Conservation (phyloP, 2,329 filamentous ascomycete genomes). For the Dendryphion nanum region DNA sequence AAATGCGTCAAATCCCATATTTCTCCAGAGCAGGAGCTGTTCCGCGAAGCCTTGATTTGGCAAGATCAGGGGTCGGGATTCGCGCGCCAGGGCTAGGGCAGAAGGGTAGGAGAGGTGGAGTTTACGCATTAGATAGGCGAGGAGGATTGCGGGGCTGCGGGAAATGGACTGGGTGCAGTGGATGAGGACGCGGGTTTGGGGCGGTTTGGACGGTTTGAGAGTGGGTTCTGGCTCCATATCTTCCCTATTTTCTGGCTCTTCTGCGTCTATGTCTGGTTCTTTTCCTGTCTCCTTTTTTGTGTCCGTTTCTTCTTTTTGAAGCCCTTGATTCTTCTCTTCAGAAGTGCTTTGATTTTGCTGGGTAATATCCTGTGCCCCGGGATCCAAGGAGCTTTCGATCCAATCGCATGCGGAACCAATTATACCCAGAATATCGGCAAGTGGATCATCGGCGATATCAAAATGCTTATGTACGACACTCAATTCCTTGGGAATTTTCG, state of each 20-base stretch:
- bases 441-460: slow-evolving; percentile 12
- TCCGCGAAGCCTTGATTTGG: slow-evolving; percentile 16
- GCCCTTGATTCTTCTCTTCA: not conserved
- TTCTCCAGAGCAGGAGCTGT: slow-evolving; percentile 15
- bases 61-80: slow-evolving; percentile 3
- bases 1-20: too few relatives aligned
- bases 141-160: slow-evolving; percentile 10
- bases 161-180: slow-evolving; percentile 16
- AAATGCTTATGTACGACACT: slow-evolving; percentile 8
- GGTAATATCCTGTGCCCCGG: not conserved
- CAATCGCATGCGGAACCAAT: slow-evolving; percentile 9
- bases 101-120: slow-evolving; percentile 5
- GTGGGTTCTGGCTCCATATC: not conserved
- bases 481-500: not conserved
- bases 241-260: not conserved
- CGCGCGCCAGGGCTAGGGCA: slow-evolving; percentile 7
- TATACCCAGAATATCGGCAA: slow-evolving; percentile 9
- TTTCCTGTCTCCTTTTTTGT: not conserved
- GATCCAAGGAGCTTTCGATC: slow-evolving; percentile 8
- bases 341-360: not conserved
- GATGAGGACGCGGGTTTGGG: slow-evolving; percentile 8
- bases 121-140: slow-evolving; percentile 16
- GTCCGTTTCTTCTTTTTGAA: not conserved
- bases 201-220: too few relatives aligned
- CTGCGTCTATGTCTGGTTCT: too few relatives aligned